These are phyloP conservation scores for Phylloporus scabripes DNA, from an alignment of 768 basidiomycete genomes.

Conservation along the genomic window DNA sequence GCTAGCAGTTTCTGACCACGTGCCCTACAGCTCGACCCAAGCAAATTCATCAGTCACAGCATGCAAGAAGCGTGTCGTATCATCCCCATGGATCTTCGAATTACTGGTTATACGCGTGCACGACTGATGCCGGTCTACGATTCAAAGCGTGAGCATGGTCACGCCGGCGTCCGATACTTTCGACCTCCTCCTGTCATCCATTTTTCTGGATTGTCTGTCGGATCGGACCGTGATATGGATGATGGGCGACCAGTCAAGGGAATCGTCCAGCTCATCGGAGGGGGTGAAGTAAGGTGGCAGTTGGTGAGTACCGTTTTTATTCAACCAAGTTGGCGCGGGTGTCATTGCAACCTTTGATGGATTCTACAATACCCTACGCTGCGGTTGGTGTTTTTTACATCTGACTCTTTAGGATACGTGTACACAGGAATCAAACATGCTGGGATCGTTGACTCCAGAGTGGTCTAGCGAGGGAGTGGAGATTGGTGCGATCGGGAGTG, in stretches of 20 bases:
- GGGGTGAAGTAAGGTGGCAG: constrained; percentile 48
- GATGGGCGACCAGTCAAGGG: constrained; percentile 37
- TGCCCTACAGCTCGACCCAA: constrained; percentile 17
- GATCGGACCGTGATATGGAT: constrained; percentile 31
- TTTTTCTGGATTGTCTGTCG: constrained; percentile 41
- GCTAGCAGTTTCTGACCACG: background rate
- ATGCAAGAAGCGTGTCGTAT: constrained; percentile 46
- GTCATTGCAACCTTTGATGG: background rate
- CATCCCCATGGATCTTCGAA: constrained; percentile 46
- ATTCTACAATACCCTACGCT: background rate
- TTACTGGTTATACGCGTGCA: constrained; percentile 34
- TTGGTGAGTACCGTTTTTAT: constrained; percentile 31
- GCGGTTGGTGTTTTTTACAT: background rate
- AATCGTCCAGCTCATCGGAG: constrained; percentile 43
- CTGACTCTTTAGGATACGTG: constrained; percentile 13
- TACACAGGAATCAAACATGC: constrained; percentile 29
- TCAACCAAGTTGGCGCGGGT: background rate
- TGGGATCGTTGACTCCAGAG: constrained; percentile 33
- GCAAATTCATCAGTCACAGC: constrained; percentile 28
- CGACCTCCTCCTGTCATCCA: constrained; percentile 46
- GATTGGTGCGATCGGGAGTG: constrained; percentile 50
- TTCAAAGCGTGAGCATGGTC: background rate
- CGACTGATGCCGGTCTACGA: constrained; percentile 18
- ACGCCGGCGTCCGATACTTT: constrained; percentile 16
- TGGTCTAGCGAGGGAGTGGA: constrained; percentile 57